Evolutionary conservation across 1,139 yeast species (phyloP).

Genomic region (Geotrichum fermentans): DNA sequence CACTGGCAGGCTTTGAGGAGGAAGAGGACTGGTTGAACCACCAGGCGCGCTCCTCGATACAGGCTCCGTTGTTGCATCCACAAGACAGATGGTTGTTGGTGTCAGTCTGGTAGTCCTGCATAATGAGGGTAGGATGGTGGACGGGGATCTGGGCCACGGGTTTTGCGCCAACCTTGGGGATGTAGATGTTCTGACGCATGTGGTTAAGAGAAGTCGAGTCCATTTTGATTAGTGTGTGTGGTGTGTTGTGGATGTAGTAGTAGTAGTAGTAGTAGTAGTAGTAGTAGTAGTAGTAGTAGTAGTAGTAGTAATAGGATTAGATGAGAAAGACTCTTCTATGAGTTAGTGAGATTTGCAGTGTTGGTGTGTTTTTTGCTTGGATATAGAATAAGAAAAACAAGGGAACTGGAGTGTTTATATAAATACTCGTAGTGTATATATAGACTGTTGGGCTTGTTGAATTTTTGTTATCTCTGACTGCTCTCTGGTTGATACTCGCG

Average conservation of each 20-base stretch:
- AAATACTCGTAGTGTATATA: no score
- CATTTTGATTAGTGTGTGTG: slow-evolving; percentile 33
- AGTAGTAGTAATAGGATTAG: neutral
- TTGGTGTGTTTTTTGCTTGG: neutral
- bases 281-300: neutral
- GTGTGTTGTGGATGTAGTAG: neutral
- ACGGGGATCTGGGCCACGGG: slow-evolving; percentile 26
- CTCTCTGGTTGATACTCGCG: no score
- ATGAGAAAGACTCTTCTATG: neutral
- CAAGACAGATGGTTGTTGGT: slow-evolving; percentile 44
- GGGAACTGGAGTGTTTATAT: neutral
- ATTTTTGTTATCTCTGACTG: no score
- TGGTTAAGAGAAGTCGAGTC: slow-evolving; percentile 41
- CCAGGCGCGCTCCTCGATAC: slow-evolving; percentile 48
- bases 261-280: no score
- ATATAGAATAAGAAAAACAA: neutral
- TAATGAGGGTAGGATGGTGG: slow-evolving; percentile 20
- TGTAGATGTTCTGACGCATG: slow-evolving; percentile 44
- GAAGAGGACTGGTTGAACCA: slow-evolving; percentile 31
- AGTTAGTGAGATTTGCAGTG: neutral
- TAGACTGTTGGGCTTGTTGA: no score
- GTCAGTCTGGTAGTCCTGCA: slow-evolving; percentile 42
- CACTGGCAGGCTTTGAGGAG: neutral
- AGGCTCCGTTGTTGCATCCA: slow-evolving; percentile 47
- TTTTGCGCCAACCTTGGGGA: slow-evolving; percentile 35